Conservation (phyloP, 805 yeast genomes). For the Yarrowia divulgata region DNA sequence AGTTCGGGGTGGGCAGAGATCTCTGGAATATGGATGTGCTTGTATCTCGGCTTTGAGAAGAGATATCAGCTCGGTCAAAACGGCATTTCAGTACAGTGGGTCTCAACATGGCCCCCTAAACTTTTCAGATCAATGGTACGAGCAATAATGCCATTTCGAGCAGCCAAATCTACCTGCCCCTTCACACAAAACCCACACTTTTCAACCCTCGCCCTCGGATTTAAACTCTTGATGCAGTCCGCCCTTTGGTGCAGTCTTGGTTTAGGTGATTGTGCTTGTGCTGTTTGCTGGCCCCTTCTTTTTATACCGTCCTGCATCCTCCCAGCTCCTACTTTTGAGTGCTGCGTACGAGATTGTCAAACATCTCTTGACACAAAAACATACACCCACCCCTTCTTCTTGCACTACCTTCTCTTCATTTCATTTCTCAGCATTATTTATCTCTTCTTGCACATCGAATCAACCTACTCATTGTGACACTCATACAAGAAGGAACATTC, state of each 20-base stretch:
- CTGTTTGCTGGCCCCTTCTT: conserved; percentile 31
- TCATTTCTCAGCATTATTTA: conserved; percentile 25
- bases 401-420: conserved; percentile 25
- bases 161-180: conserved; percentile 13
- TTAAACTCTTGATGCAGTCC: conserved; percentile 32
- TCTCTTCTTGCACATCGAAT: conserved; percentile 12
- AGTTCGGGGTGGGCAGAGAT: conserved; percentile 37
- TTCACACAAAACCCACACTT: conserved; percentile 23
- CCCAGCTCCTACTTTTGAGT: conserved; percentile 33
- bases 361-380: conserved; percentile 28
- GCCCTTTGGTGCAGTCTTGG: conserved; percentile 37
- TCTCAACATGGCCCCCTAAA: fast-evolving
- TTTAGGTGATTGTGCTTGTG: conserved; percentile 32
- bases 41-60: background rate
- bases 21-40: background rate
- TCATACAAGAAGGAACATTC: conserved; percentile 4
- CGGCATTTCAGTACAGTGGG: background rate
- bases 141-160: background rate
- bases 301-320: conserved; percentile 36
- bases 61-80: background rate
- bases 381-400: conserved; percentile 17
- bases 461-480: conserved; percentile 9
- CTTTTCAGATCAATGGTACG: background rate
- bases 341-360: conserved; percentile 39
- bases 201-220: conserved; percentile 33